Base-by-base conservation (phyloP, 2,329 filamentous ascomycete species). In the Talaromyces islandicus region DNA sequence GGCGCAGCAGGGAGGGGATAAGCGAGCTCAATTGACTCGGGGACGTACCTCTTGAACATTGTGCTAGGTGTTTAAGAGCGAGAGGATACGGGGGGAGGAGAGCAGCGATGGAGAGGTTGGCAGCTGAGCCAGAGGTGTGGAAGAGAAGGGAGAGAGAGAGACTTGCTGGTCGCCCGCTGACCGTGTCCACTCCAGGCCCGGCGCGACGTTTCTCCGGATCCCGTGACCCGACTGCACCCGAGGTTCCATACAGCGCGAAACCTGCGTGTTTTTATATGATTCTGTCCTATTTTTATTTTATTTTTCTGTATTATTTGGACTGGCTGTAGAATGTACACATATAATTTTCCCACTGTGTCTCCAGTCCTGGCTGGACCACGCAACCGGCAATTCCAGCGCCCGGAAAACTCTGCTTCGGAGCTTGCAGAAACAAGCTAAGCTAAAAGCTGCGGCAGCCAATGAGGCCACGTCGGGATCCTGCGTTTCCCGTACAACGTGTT, bases 1-100 rank as follows among this genome's bases (percentile, higher is more conserved):
- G 32, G 21, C 30, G 48, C 19, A 35, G n/a, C 32, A 50, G 54
- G 30, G 59, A 60, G 57, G 61, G 59, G 62, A 59, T 56, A 64
- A 64, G 54, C 59, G 46, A 57, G 50, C 56, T 62, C 21, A 61
- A 67, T 64, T 65, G 66, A 66, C 25, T 60, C 57, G 52, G 58
- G 60, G 59, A 70, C 80, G 72, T 77, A 85, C 83, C 82, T 85
- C 81, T 84, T 85, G 77, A 85, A 81, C 83, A 85, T 85, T 76
- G 71, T 83, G 74, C 71, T 68, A 32, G 75, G 76, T 79, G 78
- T 77, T 71, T 69, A 74, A 75, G 74, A 74, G 74, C 69, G 72
- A 73, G 69, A 65, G 66, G 69, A 67, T 68, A 68, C 68, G 69
- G 64, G 58, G 65, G 69, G 65, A 65, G 67, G 68, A 68, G 66